Base-by-base conservation (phyloP, 192 early-diverging fungal species). In the Coemansia sp. region DNA sequence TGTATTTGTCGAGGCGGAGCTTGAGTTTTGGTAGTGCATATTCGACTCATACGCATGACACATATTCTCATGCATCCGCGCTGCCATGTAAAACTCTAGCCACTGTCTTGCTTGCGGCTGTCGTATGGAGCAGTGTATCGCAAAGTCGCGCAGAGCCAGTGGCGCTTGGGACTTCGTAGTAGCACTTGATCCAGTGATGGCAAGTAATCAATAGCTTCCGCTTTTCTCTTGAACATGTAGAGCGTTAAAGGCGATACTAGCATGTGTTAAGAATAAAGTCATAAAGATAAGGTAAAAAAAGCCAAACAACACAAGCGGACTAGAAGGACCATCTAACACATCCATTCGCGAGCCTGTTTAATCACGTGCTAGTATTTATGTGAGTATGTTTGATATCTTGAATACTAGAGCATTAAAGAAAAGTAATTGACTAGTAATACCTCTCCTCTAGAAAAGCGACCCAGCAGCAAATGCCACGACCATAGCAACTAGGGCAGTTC, bases 1-100 rank as follows among this genome's bases (percentile, higher is more conserved):
- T 15, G 47, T 75, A 75, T 6, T 83, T 72, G 50, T 73, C 72
- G 52, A 72, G 75, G 0, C 24, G n/a, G 49, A 52, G 49, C 49
- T 50, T 5, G 75, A 71, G 52, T 82, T 77, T 50, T 75, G 66
- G 43, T 72, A 75, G 34, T 75, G 72, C 70, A 78, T 65, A 67
- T 78, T 76, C 61, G 73, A 78, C 11, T 75, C 78, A 41, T 84
- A 84, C 0, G 66, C 82, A 49, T 77, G 72, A n/a, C 83, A 85
- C 83, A 80, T 85, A 20, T 78, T 75, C 64, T 85, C 75, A 41
- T 80, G 83, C 12, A 78, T 80, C 13, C 78, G 72, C 27, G 78
- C 83, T 0, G 83, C 83, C 78, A 85, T 80, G 65, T 80, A 85
- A 22, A 85, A 80, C 70, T 85, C 83, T 10, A 85, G 78, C 83